phyloP scores from a whole-genome alignment of 2,329 filamentous ascomycete species.

The Periconia sp. region DNA sequence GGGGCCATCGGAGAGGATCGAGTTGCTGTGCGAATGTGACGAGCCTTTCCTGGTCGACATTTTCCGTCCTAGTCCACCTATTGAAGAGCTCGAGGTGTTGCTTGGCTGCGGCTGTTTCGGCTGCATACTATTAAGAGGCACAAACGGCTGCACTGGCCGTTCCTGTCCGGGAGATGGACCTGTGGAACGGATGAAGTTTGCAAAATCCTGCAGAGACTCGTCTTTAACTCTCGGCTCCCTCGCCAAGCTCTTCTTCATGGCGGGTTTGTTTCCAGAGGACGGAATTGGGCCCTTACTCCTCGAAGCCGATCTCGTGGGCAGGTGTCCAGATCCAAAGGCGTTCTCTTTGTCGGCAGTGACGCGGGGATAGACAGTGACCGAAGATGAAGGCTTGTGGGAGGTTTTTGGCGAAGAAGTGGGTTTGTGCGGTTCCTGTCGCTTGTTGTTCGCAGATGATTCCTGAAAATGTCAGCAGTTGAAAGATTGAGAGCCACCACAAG shows the following conservation, averaged over 20 bases:
- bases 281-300: slow-evolving; percentile 25
- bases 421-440: slow-evolving; percentile 10
- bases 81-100: slow-evolving; percentile 25
- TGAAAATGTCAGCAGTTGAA: slow-evolving; percentile 13
- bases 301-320: slow-evolving; percentile 25
- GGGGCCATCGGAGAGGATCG: slow-evolving; percentile 19
- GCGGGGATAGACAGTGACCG: slow-evolving; percentile 35
- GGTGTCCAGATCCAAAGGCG: slow-evolving; percentile 28
- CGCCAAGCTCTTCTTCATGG: slow-evolving; percentile 48
- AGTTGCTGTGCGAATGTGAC: slow-evolving; percentile 17
- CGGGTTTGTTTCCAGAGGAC: slow-evolving; percentile 25
- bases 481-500: neutral
- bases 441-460: slow-evolving; percentile 21
- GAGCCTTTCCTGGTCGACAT: slow-evolving; percentile 22
- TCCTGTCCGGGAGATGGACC: slow-evolving; percentile 55
- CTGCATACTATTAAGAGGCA: slow-evolving; percentile 23
- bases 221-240: slow-evolving; percentile 72
- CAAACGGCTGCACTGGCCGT: slow-evolving; percentile 37
- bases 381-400: slow-evolving; percentile 18
- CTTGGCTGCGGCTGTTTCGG: slow-evolving; percentile 10
- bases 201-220: slow-evolving; percentile 79
- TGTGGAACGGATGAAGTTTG: slow-evolving; percentile 85
- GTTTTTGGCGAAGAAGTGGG: neutral
- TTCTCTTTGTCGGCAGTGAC: slow-evolving; percentile 31
- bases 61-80: slow-evolving; percentile 29